Conservation (phyloP, 225 moss, liverwort and hornwort species). For the Neckera pumila region DNA sequence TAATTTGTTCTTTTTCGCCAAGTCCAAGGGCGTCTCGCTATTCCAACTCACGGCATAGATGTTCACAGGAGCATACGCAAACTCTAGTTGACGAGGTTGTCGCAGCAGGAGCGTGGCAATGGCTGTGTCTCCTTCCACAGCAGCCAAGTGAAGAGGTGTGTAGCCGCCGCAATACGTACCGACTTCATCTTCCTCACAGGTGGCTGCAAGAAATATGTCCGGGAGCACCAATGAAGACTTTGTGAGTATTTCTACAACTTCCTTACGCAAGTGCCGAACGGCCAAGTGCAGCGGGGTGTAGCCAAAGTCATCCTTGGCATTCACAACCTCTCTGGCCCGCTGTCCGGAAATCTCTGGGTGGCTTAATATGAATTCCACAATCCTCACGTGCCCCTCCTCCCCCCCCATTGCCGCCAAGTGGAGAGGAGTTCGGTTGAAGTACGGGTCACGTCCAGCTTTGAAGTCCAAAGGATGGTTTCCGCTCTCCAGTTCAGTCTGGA, state of each 20-base stretch:
- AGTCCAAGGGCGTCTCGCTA: not conserved
- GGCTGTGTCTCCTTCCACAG: no score
- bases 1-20: no score
- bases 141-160: not conserved
- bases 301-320: not conserved
- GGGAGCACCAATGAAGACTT: not conserved
- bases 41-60: not conserved
- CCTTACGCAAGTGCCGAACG: not conserved
- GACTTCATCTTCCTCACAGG: not conserved
- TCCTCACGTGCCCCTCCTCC: not conserved
- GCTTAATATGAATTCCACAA: not conserved
- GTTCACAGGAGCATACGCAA: not conserved
- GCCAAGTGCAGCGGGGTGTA: not conserved
- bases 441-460: not conserved
- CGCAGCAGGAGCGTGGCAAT: not conserved
- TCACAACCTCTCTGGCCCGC: not conserved
- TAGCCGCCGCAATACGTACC: not conserved
- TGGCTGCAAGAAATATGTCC: not conserved
- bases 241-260: not conserved
- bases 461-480: not conserved
- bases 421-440: not conserved
- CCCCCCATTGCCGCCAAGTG: not conserved
- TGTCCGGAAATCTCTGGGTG: not conserved
- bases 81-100: not conserved
- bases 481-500: not conserved